Evolutionary conservation across 2,329 filamentous ascomycete species (phyloP).

Genomic region (Fonsecaea erecta): DNA sequence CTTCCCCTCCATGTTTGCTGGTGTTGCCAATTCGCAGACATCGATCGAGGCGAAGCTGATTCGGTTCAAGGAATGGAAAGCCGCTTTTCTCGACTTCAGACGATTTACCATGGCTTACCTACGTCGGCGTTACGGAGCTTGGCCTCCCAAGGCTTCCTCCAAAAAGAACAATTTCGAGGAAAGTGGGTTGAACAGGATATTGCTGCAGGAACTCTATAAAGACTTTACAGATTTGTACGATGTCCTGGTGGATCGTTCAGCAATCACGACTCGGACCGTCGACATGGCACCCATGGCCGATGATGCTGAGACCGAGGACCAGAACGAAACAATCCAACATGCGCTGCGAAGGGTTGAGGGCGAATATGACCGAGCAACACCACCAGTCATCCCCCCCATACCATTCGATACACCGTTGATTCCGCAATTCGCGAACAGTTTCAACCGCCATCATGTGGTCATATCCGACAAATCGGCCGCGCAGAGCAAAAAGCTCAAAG

Average conservation of each 20-base stretch:
- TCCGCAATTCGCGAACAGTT: slow-evolving; percentile 65
- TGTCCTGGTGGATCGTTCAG: slow-evolving; percentile 77
- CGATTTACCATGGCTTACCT: slow-evolving; percentile 74
- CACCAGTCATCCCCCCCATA: slow-evolving; percentile 86
- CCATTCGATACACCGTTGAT: slow-evolving; percentile 85
- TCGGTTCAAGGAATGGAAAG: slow-evolving; percentile 82
- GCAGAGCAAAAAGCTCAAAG: slow-evolving; percentile 72
- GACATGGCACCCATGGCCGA: slow-evolving; percentile 68
- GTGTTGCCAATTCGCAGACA: slow-evolving; percentile 82
- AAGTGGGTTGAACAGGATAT: slow-evolving; percentile 81
- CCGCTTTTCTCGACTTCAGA: slow-evolving; percentile 73
- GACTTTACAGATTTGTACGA: slow-evolving; percentile 90
- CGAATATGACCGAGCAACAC: slow-evolving; percentile 87
- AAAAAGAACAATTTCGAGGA: slow-evolving; percentile 91
- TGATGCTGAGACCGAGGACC: slow-evolving; percentile 52
- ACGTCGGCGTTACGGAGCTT: slow-evolving; percentile 69
- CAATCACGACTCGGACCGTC: slow-evolving; percentile 76
- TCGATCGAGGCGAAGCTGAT: slow-evolving; percentile 75
- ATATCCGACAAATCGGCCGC: slow-evolving; percentile 76
- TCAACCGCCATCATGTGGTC: slow-evolving; percentile 66
- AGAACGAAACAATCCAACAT: slow-evolving; percentile 64
- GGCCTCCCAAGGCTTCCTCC: slow-evolving; percentile 88
- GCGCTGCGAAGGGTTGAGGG: slow-evolving; percentile 78
- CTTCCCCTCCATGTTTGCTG: slow-evolving; percentile 86
- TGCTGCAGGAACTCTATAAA: slow-evolving; percentile 79